Evolutionary conservation across 2,329 filamentous ascomycete species (phyloP).

Genomic region (Colletotrichum shisoi): DNA sequence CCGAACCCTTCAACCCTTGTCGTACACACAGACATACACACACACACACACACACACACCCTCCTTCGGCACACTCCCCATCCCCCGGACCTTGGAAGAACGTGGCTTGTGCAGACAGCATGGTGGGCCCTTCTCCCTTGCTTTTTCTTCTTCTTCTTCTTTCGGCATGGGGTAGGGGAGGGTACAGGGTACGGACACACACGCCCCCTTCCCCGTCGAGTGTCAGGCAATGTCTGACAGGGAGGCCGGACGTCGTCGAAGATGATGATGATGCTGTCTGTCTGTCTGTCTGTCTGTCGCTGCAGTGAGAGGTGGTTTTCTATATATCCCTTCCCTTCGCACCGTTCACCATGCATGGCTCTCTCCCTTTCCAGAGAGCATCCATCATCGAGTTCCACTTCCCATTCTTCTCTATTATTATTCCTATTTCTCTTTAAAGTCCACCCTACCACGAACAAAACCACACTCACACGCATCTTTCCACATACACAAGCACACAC

Average conservation of each 20-base stretch:
- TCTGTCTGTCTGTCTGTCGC: too few species aligned
- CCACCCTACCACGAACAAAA: background rate
- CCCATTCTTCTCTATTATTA: slow-evolving; percentile 37
- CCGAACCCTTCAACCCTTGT: slow-evolving; percentile 22
- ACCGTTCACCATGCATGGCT: background rate
- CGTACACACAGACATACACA: too few species aligned
- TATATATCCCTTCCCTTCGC: slow-evolving; percentile 33
- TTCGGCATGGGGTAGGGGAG: background rate
- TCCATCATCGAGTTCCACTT: slow-evolving; percentile 18
- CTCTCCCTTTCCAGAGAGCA: background rate
- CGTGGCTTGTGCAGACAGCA: slow-evolving; percentile 1
- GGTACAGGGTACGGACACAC: background rate
- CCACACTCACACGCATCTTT: too few species aligned
- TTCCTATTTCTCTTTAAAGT: background rate
- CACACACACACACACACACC: background rate
- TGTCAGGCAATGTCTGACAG: slow-evolving; percentile 24
- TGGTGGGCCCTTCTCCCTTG: slow-evolving; percentile 24
- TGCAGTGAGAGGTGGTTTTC: slow-evolving; percentile 5
- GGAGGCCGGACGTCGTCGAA: slow-evolving; percentile 17
- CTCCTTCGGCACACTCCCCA: background rate
- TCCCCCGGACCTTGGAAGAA: slow-evolving; percentile 19
- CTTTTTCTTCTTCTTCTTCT: slow-evolving; percentile 18
- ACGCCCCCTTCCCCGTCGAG: slow-evolving; percentile 1
- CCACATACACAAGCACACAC: background rate
- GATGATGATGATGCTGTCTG: slow-evolving; percentile 7